Base-by-base conservation (phyloP, 2,329 filamentous ascomycete genomes). In the Parastagonospora nodorum region DNA sequence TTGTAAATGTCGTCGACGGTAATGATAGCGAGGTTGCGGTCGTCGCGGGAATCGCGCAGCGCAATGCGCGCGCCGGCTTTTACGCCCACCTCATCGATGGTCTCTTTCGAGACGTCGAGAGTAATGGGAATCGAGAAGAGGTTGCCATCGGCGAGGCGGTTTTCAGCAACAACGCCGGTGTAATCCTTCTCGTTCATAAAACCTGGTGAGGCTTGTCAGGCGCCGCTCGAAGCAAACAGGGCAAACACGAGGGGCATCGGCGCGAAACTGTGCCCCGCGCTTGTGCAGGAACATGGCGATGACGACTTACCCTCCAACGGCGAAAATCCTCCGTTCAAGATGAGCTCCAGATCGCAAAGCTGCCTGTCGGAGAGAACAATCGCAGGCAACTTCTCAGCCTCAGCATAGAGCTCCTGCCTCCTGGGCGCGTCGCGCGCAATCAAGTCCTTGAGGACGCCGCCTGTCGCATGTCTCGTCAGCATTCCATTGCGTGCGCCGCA, bases 171-270 rank as follows among this genome's bases (percentile, higher is more conserved):
- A 59, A 99, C 94, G 58, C 92, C 87, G 77, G 96, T 89, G 82
- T 96, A 99, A 78, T 99, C 94, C 78, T 91, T 88, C 82, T 99
- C 87, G 76, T 85, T 96, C 89, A 99, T 88, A 82, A 99, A 99
- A 70, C 92, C 91, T 96, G 57, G 39, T 42, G 40, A 10, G 19
- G 36, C 29, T 36, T 35, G 48, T 59, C 48, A 56, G 51, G 3
- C 40, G 40, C 16, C 16, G 24, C 14, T 11, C 42, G 32, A 32
- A 51, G 58, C 60, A 66, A 64, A 65, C 61, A 51, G 8, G 37
- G 24, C 65, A 67, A 68, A 66, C 63, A 51, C 46, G 66, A 57
- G 67, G 65, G 68, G 67, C 55, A 32, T 43, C 24, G 6, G 15
- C 19, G 12, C 19, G 33, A 31, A 39, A 38, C 37, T 39, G 8